phyloP scores from a whole-genome alignment of 2,329 filamentous ascomycete genomes.

The Aspergillus sp. region DNA sequence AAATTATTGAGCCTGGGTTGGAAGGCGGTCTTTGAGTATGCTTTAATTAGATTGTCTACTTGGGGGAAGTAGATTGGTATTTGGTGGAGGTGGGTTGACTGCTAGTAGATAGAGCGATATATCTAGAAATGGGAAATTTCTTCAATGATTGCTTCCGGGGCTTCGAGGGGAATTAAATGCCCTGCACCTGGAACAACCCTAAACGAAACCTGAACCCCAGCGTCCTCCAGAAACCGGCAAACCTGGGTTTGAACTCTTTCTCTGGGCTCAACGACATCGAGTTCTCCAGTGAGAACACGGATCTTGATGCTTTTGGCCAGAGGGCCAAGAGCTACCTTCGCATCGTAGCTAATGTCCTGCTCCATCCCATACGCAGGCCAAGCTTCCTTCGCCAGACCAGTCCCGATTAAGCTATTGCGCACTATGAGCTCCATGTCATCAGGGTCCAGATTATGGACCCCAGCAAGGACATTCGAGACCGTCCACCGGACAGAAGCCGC shows the following conservation, averaged over 20 bases:
- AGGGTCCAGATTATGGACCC: slow-evolving; percentile 7
- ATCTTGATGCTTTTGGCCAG: slow-evolving; percentile 10
- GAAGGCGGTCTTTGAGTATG: too few species aligned
- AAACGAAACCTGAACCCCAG: slow-evolving; percentile 12
- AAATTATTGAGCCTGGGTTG: too few species aligned
- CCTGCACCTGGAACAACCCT: slow-evolving; percentile 13
- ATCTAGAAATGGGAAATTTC: slow-evolving; percentile 13
- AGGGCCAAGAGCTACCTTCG: slow-evolving; percentile 13
- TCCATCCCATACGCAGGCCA: slow-evolving; percentile 30
- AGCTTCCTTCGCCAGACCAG: slow-evolving; percentile 30
- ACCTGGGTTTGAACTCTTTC: slow-evolving; percentile 30
- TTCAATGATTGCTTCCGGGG: slow-evolving; percentile 12
- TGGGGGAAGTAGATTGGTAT: too few species aligned
- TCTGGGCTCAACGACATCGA: slow-evolving; percentile 35
- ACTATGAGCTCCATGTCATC: slow-evolving; percentile 23
- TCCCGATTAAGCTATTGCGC: slow-evolving; percentile 32
- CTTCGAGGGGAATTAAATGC: slow-evolving; percentile 28
- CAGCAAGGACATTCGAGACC: slow-evolving; percentile 2
- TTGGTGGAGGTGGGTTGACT: too few species aligned
- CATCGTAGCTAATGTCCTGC: slow-evolving; percentile 30
- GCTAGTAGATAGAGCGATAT: too few species aligned
- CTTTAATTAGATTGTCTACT: too few species aligned
- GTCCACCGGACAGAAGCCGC: slow-evolving; percentile 31
- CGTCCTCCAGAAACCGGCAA: slow-evolving; percentile 11
- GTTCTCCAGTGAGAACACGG: slow-evolving; percentile 31